phyloP scores from a whole-genome alignment of 2,329 filamentous ascomycete genomes.

The Anisogramma anomala region DNA sequence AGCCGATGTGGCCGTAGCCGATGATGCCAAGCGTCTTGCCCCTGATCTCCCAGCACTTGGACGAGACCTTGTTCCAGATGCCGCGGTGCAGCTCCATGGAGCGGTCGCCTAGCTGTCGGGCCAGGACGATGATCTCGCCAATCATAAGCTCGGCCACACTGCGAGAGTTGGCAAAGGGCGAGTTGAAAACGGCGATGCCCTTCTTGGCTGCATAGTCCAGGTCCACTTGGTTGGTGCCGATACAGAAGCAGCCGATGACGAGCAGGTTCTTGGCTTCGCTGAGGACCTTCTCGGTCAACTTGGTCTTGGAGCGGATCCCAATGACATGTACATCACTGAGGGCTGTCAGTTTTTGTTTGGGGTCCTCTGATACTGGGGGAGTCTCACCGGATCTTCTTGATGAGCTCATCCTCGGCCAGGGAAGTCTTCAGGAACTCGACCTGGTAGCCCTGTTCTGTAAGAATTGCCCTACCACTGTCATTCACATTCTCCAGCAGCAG shows the following conservation, averaged over 20 bases:
- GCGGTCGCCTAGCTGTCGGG: slow-evolving; percentile 84
- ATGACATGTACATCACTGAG: slow-evolving; percentile 86
- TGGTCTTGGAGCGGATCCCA: slow-evolving; percentile 96
- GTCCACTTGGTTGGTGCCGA: slow-evolving; percentile 93
- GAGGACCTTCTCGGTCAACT: slow-evolving; percentile 75
- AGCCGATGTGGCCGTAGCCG: slow-evolving; percentile 94
- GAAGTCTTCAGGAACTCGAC: slow-evolving; percentile 86
- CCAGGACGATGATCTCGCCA: slow-evolving; percentile 80
- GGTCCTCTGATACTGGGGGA: not conserved
- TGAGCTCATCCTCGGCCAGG: slow-evolving; percentile 81
- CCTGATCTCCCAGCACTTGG: slow-evolving; percentile 93
- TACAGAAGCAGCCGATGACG: slow-evolving; percentile 96
- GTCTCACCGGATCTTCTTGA: slow-evolving; percentile 83
- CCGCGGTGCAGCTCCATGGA: slow-evolving; percentile 90
- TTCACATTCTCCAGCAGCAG: slow-evolving; percentile 94
- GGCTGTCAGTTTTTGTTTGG: slow-evolving; percentile 12
- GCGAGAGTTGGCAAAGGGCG: slow-evolving; percentile 94
- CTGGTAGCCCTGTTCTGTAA: slow-evolving; percentile 82
- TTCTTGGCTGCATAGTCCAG: slow-evolving; percentile 69
- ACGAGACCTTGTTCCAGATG: slow-evolving; percentile 96
- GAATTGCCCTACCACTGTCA: slow-evolving; percentile 71
- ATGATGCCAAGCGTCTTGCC: slow-evolving; percentile 96
- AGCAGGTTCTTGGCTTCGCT: slow-evolving; percentile 86
- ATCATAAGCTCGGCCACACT: slow-evolving; percentile 96
- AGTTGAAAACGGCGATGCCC: slow-evolving; percentile 97